These are phyloP conservation scores for Leccinum griseonigrum DNA, from an alignment of 1,284 basidiomycete species.

Conservation along the genomic window DNA sequence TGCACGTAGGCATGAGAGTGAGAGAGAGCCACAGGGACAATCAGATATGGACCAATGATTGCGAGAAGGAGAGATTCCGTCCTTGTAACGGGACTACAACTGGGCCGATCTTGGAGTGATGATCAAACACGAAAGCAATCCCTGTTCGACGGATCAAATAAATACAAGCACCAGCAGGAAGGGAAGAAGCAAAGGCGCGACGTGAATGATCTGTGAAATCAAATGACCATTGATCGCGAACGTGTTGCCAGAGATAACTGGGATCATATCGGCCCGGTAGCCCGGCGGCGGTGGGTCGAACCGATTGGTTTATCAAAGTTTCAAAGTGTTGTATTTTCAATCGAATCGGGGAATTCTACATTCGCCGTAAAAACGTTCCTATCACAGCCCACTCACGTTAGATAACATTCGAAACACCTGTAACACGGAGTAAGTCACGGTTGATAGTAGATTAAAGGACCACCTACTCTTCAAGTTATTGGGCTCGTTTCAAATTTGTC, in stretches of 20 bases:
- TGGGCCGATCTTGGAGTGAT: not conserved
- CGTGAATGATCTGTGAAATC: not conserved
- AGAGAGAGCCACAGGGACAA: not conserved
- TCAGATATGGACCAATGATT: not conserved
- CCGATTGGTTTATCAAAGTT: not conserved
- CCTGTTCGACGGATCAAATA: not conserved
- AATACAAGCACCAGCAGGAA: not conserved
- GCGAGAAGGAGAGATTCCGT: not conserved
- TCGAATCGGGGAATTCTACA: not conserved
- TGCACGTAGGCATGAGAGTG: not conserved
- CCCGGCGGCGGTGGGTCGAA: no score
- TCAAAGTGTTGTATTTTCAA: not conserved
- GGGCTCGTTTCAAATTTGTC: no score
- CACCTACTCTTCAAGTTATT: no score
- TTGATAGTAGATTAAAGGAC: no score
- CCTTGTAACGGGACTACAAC: not conserved
- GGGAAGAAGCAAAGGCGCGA: not conserved
- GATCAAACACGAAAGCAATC: not conserved
- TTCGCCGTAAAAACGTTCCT: not conserved
- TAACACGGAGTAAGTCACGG: no score
- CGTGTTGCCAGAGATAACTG: not conserved
- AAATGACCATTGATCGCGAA: not conserved
- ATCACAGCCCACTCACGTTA: not conserved
- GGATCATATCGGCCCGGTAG: not conserved
- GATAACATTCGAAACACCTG: not conserved